Evolutionary conservation across 2,329 filamentous ascomycete species (phyloP), one percentile per base, ranked within the genome.

Genomic region (Aureobasidium uvarum): DNA sequence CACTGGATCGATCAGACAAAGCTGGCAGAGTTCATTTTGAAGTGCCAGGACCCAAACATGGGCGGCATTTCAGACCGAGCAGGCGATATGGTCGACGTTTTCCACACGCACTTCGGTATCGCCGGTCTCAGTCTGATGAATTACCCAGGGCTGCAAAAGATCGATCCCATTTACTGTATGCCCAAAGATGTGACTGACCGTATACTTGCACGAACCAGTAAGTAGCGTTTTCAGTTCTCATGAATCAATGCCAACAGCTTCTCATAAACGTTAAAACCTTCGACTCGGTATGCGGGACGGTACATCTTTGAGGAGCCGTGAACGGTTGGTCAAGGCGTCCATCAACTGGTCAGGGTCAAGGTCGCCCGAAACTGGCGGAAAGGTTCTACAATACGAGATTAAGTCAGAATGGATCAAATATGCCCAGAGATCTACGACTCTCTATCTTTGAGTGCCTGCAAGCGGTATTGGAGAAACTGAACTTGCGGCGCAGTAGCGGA

Each of bases 31-130:
- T 99, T 96, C 77, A 97, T 99, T 64, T 79, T 99, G 66, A 84
- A 84, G 68, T 96, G 91, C 73, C 95, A 99, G 81, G 95, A 99
- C 75, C 81, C 86, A 1, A 89, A 96, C 66, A 79, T 84, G 36
- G 95, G 95, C 31, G 95, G 95, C 13, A 86, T 99, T 70, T 89
- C 94, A 5, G 95, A 99, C 79, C 83, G 93, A 67, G 94, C 95
- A 11, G 93, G 91, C 31, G 88, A 99, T 73, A 92, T 94, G 89
- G 94, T 97, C 25, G 95, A 99, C 80, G 93, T 99, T 39, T 99
- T 96, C 81, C 95, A 99, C 74, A 98, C 95, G 0, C 81, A 88
- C 62, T 99, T 99, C 76, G 92, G 91, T 28, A 79, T 97, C 69
- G 90, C 93, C 23, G 95, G 95, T 2, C 79, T 99, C 70, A 96